Conservation (phyloP, 371 early-diverging fungal species). For the Mortierella sp. region DNA sequence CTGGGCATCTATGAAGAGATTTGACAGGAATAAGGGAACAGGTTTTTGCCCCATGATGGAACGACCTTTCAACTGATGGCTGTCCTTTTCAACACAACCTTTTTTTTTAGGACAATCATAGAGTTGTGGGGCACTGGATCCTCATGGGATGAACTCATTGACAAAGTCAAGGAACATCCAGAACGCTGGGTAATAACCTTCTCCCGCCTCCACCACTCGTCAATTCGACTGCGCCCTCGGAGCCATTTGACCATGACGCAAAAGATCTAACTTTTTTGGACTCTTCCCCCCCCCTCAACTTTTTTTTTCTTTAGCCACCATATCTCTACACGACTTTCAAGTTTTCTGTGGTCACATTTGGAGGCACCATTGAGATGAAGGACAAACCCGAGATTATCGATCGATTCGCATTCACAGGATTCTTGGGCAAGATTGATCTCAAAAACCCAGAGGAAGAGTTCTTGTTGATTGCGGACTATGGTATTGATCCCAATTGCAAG, state of each 20-base stretch:
- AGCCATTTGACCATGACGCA: no score
- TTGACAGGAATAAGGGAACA: not conserved
- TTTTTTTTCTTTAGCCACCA: slow-evolving; percentile 50
- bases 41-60: not conserved
- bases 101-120: slow-evolving; percentile 67
- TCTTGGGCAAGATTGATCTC: slow-evolving; percentile 83
- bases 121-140: slow-evolving; percentile 82
- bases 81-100: not conserved
- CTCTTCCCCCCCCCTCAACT: no score
- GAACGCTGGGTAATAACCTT: slow-evolving; percentile 64
- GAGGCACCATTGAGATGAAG: slow-evolving; percentile 70
- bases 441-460: slow-evolving; percentile 86
- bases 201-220: no score
- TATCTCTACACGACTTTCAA: slow-evolving; percentile 80
- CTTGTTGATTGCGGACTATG: slow-evolving; percentile 83
- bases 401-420: slow-evolving; percentile 78
- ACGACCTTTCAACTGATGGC: not conserved
- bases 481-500: slow-evolving; percentile 53
- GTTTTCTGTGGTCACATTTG: slow-evolving; percentile 84
- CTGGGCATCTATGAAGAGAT: not conserved
- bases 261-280: not conserved
- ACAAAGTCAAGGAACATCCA: slow-evolving; percentile 62
- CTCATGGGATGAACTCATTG: slow-evolving; percentile 72
- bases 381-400: slow-evolving; percentile 86
- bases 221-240: no score